Conservation (phyloP, 768 basidiomycete species). For the Dacryopinax primogenitus region DNA sequence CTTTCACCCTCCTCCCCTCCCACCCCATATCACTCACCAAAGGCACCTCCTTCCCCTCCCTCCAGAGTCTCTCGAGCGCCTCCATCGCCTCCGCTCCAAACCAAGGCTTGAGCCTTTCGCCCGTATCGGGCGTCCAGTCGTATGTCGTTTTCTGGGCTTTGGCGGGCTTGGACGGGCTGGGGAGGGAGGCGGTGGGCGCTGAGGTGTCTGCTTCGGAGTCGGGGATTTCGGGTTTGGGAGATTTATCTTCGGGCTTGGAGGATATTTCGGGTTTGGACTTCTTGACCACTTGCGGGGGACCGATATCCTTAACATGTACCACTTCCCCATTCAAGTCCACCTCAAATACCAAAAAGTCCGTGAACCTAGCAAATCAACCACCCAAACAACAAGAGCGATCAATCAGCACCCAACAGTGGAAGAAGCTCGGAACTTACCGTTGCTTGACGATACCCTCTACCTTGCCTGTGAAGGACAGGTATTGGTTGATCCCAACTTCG, state of each 20-base stretch:
- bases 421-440: constrained; percentile 40
- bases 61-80: constrained; percentile 56
- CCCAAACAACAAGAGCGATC: background rate
- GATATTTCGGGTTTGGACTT: constrained; percentile 28
- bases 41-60: constrained; percentile 72
- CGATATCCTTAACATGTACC: constrained; percentile 66
- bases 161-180: too few species aligned
- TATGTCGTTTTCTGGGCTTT: constrained; percentile 17
- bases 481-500: constrained; percentile 85
- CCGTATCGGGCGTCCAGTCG: constrained; percentile 20
- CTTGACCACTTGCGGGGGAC: constrained; percentile 46
- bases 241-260: constrained; percentile 24
- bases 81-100: constrained; percentile 48
- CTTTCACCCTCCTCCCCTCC: constrained; percentile 40
- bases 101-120: constrained; percentile 42
- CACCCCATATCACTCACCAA: constrained; percentile 63
- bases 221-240: constrained; percentile 12
- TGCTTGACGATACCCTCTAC: constrained; percentile 95
- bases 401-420: background rate
- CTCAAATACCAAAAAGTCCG: constrained; percentile 92
- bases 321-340: constrained; percentile 70
- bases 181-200: too few species aligned
- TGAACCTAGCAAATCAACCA: constrained; percentile 50
- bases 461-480: constrained; percentile 55
- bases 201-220: constrained; percentile 16